These are phyloP conservation scores for Pleurotus tuber-regium DNA, from an alignment of 768 basidiomycete species.

Conservation along the genomic window DNA sequence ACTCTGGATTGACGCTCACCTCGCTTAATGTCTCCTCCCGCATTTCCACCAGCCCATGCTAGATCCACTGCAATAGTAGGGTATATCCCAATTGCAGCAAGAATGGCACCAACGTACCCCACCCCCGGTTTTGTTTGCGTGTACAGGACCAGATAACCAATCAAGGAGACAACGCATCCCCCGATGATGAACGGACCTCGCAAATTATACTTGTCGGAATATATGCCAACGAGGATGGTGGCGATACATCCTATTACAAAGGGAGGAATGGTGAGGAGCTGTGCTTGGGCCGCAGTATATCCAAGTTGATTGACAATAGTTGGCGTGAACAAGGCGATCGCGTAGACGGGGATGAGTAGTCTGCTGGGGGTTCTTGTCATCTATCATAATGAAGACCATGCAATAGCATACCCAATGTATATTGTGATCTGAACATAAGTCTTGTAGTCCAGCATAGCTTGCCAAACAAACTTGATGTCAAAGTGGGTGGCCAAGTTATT, in stretches of 20 bases:
- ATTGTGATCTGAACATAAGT: constrained; percentile 23
- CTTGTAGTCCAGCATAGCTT: constrained; percentile 27
- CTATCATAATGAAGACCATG: background rate
- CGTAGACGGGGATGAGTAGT: constrained; percentile 27
- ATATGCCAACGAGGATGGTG: constrained; percentile 26
- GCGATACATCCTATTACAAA: constrained; percentile 27
- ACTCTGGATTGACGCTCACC: constrained; percentile 21
- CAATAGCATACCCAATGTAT: constrained; percentile 26
- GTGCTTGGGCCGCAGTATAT: constrained; percentile 37
- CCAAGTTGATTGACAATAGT: constrained; percentile 36
- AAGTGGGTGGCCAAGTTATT: constrained; percentile 29
- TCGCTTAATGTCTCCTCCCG: constrained; percentile 53
- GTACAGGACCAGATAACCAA: constrained; percentile 43
- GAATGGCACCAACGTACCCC: constrained; percentile 46
- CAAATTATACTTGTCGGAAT: constrained; percentile 27
- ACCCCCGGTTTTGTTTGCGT: constrained; percentile 27
- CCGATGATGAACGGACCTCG: constrained; percentile 42
- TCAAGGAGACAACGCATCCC: constrained; percentile 32
- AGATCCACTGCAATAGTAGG: constrained; percentile 46
- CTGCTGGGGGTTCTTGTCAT: background rate
- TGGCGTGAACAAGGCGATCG: constrained; percentile 35
- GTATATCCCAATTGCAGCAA: constrained; percentile 52
- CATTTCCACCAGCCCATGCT: constrained; percentile 55
- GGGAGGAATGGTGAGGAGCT: constrained; percentile 34
- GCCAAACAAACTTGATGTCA: constrained; percentile 31